Evolutionary conservation across 2,329 filamentous ascomycete genomes (phyloP).

Genomic region (Fonsecaea multimorphosa): DNA sequence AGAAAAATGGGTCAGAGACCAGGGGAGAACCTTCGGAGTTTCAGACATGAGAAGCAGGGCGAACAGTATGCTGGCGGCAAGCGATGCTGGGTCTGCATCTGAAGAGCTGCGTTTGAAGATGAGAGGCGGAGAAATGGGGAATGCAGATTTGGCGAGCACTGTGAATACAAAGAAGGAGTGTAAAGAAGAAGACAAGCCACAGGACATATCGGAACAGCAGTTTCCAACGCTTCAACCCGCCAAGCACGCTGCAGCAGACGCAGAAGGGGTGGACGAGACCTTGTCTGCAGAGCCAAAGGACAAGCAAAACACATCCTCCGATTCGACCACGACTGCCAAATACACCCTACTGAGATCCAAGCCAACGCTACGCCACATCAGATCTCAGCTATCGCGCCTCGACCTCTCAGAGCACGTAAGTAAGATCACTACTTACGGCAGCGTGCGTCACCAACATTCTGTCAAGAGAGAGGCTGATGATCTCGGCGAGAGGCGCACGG

Average conservation of each 20-base stretch:
- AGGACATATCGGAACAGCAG: background rate
- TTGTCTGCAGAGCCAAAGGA: background rate
- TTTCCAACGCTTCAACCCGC: background rate
- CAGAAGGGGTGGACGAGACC: background rate
- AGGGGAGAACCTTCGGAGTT: conserved; percentile 5
- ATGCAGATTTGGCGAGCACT: too few species aligned
- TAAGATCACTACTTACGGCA: conserved; percentile 23
- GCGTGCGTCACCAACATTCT: conserved; percentile 24
- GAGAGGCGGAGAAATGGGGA: conserved; percentile 10
- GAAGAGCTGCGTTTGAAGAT: conserved; percentile 2
- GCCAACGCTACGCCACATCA: conserved; percentile 9
- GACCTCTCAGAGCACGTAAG: conserved; percentile 23
- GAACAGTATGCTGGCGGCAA: background rate
- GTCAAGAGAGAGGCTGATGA: conserved; percentile 24
- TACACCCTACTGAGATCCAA: background rate
- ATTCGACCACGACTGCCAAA: background rate
- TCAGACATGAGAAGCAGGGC: conserved; percentile 7
- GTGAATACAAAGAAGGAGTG: background rate
- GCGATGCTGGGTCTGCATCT: background rate
- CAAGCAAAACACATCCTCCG: background rate
- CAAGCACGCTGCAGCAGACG: background rate
- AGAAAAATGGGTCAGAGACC: conserved; percentile 18
- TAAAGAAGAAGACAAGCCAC: background rate
- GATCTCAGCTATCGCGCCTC: conserved; percentile 11
- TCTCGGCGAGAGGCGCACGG: conserved; percentile 28